phyloP scores from a whole-genome alignment of 2,329 filamentous ascomycete genomes.

The Arthrinium phaeospermum region DNA sequence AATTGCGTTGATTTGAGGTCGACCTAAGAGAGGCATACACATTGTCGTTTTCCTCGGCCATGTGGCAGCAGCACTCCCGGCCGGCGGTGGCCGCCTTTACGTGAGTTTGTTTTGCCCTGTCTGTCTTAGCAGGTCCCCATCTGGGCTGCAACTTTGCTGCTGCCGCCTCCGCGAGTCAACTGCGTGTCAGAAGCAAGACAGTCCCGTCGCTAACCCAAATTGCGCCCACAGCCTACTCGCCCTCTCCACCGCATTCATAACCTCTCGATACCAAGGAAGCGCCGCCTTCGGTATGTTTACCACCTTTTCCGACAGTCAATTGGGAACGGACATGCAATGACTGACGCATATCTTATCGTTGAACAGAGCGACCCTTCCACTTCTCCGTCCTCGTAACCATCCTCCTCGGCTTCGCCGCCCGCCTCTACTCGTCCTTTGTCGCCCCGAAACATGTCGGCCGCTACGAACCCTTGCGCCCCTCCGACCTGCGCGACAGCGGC shows the following conservation, averaged over 20 bases:
- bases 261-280: constrained; percentile 41
- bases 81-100: background rate
- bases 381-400: constrained; percentile 40
- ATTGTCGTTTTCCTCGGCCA: background rate
- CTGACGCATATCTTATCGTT: background rate
- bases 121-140: constrained; percentile 6
- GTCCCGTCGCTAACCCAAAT: background rate
- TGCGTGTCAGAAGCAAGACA: background rate
- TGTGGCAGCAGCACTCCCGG: constrained; percentile 3
- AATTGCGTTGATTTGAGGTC: background rate
- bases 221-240: constrained; percentile 29
- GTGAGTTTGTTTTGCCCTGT: background rate
- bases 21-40: background rate
- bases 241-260: constrained; percentile 34
- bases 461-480: constrained; percentile 21
- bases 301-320: background rate
- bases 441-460: constrained; percentile 24
- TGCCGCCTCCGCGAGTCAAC: background rate
- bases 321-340: background rate
- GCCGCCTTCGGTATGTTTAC: constrained; percentile 43
- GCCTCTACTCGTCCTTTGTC: constrained; percentile 27
- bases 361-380: constrained; percentile 42
- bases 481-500: constrained; percentile 22
- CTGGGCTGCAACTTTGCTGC: constrained; percentile 3
- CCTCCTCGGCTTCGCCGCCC: constrained; percentile 31